Evolutionary conservation across 2,329 filamentous ascomycete species (phyloP), one percentile per base, ranked within the genome.

Genomic region (Ploettnerulaceae sp.): DNA sequence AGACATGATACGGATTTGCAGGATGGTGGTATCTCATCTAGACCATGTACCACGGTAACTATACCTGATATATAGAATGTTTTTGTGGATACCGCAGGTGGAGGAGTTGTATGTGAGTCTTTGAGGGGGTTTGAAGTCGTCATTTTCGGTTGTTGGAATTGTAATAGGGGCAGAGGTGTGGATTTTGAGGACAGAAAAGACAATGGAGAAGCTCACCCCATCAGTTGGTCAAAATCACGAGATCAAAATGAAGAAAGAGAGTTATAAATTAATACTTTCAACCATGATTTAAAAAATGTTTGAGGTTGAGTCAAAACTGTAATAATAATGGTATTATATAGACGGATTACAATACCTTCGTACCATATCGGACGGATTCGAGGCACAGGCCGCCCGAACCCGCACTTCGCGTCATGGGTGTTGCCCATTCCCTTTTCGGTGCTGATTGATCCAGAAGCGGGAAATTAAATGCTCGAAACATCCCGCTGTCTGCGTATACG

Each of bases 61-160:
- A 96, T 79, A 36, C 89, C 89, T 33, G 84, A 81, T 64, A 97
- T 86, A 51, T 81, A 77, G 56, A 85, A 73, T 15, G 80, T 82
- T 51, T 73, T 76, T 51, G 72, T 70, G 17, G 88, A 93, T 49
- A 89, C 68, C n/a, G n/a, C n/a, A 34, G 61, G 9, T 1, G 51
- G 44, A 17, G 46, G 20, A 20, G 50, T 29, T 5, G 47, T 22
- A 9, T 49, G 31, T 7, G 46, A 35, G 25, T 47, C 35, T 22
- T 49, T 28, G 22, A 58, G 49, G 31, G 57, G 55, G 22, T 56
- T 55, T 11, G 48, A 47, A 18, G 57, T 57, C 7, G 47, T 40
- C 52, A 54, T 54, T 11, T 31, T 29, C 15, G 24, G 17, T 4
- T 21, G n/a, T 11, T 40, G 5, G 15, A 26, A 7, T 37, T 20